Base-by-base conservation (phyloP, 352 stramenopile genomes). In the Globisporangium viniferum region DNA sequence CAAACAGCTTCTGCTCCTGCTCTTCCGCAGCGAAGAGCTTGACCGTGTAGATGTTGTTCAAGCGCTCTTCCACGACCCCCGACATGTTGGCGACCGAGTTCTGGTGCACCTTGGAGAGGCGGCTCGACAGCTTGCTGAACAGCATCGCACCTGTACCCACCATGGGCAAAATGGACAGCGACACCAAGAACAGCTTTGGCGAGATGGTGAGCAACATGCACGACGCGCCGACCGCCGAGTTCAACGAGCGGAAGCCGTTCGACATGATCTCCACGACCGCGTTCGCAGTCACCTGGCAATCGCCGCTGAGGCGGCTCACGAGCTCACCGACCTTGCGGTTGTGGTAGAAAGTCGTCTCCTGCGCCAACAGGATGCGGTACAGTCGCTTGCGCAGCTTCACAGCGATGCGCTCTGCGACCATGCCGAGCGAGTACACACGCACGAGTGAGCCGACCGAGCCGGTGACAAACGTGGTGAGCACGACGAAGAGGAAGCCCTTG, bases 11-110 rank as follows among this genome's bases (percentile, higher is more conserved):
- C 51, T 84, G 66, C 53, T 97, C 81, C 70, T 89, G 73, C 56
- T 87, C 67, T 78, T 97, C 86, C 44, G 81, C 88, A 14, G 89
- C 88, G 59, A 95, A 97, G 2, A 95, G 70, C 75, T 96, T 96
- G 41, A 98, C 91, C 41, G 92, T 97, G 53, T 87, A 82, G 44
- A 98, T 91, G 62, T 96, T 94, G 70, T 92, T 92, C 53, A 98
- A 62, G 6, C 87, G 80, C 66, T 97, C 92, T 55, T 97, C 86
- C 5, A 90, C 90, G 27, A 97, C 78, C 20, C 84, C 88, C 8
- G 80, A 88, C 83, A 94, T 93, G 58, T 73, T 67, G 1, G 86
- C 84, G 29, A 94, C 73, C 53, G 79, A 83, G 65, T 94, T 91
- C 63, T 97, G 81, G 64, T 96, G 88, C 58, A 84, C 75, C 66